A percentile compares a stretch with the other conserved stretches of the same genome.
These are phyloP conservation scores for Trichoderma virens DNA, from an alignment of 495 filamentous ascomycete species.

Conservation along the genomic window DNA sequence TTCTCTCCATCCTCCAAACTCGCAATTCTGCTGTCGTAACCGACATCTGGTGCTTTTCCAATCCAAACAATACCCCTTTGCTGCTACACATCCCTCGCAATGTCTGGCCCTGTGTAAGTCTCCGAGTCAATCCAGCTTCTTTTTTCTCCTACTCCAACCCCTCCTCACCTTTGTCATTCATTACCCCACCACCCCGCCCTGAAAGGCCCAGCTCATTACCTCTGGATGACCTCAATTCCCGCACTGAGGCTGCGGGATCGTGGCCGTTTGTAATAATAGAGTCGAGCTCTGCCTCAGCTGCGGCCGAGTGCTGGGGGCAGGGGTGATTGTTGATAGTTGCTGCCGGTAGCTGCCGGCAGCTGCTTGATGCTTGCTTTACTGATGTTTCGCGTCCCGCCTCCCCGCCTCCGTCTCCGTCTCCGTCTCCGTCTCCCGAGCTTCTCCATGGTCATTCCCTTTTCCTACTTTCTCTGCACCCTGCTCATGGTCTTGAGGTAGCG, in stretches of 20 bases:
- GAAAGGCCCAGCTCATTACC: not conserved
- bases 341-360: conserved; percentile 4
- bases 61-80: conserved; percentile 8
- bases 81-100: conserved; percentile 23
- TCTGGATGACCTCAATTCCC: conserved; percentile 12
- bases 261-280: not conserved
- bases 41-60: conserved; percentile 12
- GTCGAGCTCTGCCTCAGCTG: conserved; percentile 9
- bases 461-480: conserved; percentile 31
- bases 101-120: conserved; percentile 51
- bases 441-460: conserved; percentile 27
- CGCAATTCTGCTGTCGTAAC: conserved; percentile 11
- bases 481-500: conserved; percentile 56
- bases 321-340: conserved; percentile 8
- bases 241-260: conserved; percentile 1
- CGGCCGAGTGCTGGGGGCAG: not conserved
- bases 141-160: conserved; percentile 18
- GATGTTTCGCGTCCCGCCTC: not conserved
- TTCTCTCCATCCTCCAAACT: conserved; percentile 9
- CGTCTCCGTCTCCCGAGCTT: conserved; percentile 10
- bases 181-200: conserved; percentile 16
- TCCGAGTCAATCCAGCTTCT: too few relatives aligned
- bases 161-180: conserved; percentile 4
- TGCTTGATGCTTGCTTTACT: not conserved
- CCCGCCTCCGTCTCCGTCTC: not conserved